Base-by-base conservation (phyloP, 306 rosid genomes). In the Calophaca sinica region DNA sequence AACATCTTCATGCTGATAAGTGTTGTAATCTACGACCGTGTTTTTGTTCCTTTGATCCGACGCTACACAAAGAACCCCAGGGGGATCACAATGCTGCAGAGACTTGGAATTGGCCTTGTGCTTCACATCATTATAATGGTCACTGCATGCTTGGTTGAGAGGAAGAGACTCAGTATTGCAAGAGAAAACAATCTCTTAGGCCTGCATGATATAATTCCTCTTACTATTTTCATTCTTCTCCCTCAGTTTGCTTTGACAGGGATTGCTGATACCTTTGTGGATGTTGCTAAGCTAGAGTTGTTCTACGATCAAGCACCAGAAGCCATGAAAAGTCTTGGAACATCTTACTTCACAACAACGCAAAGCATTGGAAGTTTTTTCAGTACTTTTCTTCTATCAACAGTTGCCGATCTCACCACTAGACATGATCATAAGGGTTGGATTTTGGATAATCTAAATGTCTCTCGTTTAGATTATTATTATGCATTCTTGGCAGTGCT, bases 281-380 rank as follows among this genome's bases (percentile, higher is more conserved):
- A 92, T 78, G 88, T 85, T 2, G 96, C 96, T 2, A 92, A 92
- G 89, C 5, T 92, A 3, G 97, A 92, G 80, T 82, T 89, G 12
- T 92, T 92, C 82, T 92, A 89, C 54, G 93, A 88, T 72, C 96
- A 92, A 62, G 93, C 97, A 13, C 97, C 97, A 5, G 83, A 79
- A 61, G 64, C 88, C 60, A 87, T 89, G 93, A 89, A 92, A 63
- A 92, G 97, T 71, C 70, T 92, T 13, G 97, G 97, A 15, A 85
- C 97, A 10, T 87, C 93, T 1, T 92, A 85, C 68, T 89, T 76
- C 78, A 76, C 88, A 0, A 92, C 84, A 53, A 87, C 91, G 73
- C 7, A 84, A 69, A 94, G 96, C 15, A 77, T 87, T 60, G 97
- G 97, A 51, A 76, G 57, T 46, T 88, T 92, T 42, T 75, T 89